Percentiles rank a stretch among this genome's conserved stretches.
Conservation (phyloP, 768 basidiomycete species). For the Leccinum disarticulatum region DNA sequence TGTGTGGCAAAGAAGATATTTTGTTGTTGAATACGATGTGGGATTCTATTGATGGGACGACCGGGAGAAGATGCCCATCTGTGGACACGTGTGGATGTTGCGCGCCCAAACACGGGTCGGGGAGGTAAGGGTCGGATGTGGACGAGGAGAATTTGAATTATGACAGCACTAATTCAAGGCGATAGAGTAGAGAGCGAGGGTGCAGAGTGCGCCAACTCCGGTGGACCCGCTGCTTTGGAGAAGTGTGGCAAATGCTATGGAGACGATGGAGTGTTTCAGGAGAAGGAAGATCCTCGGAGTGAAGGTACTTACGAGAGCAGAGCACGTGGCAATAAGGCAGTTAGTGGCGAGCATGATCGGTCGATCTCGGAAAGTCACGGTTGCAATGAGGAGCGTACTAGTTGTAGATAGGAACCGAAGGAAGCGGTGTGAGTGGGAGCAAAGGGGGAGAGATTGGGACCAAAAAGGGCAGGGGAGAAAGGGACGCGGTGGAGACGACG, state of each 20-base stretch:
- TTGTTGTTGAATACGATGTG: neutral
- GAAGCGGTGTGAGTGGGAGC: neutral
- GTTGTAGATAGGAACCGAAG: neutral
- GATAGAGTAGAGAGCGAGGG: neutral
- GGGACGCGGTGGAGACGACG: neutral
- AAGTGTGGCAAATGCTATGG: neutral
- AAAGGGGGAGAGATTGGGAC: neutral
- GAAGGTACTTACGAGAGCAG: neutral
- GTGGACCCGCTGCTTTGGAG: neutral
- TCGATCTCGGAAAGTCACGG: slow-evolving; percentile 9
- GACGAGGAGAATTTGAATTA: neutral
- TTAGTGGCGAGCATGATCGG: slow-evolving; percentile 2
- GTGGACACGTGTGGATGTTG: slow-evolving; percentile 12
- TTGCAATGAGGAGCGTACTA: neutral
- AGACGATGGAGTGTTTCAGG: neutral
- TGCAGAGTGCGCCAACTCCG: neutral
- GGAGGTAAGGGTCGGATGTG: slow-evolving; percentile 4
- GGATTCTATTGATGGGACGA: neutral
- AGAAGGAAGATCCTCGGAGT: slow-evolving; percentile 6
- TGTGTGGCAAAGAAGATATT: no score
- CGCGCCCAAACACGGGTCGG: slow-evolving; percentile 4
- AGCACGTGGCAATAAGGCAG: neutral
- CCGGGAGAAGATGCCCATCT: neutral
- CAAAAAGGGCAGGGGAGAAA: neutral
- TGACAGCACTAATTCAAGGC: neutral